Base-by-base conservation (phyloP, 2,329 filamentous ascomycete species). In the Neonectria hederae region DNA sequence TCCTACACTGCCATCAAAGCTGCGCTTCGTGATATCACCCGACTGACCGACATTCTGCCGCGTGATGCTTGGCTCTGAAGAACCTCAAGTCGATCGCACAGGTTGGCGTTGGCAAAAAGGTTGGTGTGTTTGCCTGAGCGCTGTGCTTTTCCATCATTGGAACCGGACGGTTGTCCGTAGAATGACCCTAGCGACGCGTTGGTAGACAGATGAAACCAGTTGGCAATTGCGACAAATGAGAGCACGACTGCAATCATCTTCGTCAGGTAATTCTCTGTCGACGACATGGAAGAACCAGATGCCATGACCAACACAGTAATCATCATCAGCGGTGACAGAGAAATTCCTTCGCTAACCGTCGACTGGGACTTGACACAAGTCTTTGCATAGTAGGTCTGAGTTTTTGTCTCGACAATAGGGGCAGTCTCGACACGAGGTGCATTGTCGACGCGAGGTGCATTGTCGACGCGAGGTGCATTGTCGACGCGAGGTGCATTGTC, bases 1-100 rank as follows among this genome's bases (percentile, higher is more conserved):
- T 53, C n/a, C 43, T 73, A 73, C 13, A 69, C 55, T n/a, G 51
- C 56, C 21, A 73, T 63, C 10, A 73, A 57, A 26, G 48, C 55
- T 28, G 53, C 24, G 6, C 38, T 22, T 46, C 59, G 63, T 19
- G 63, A 65, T 38, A 68, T 24, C 58, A 59, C 59, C 22, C 60
- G 61, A 61, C 48, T 52, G 13, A 60, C 54, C 43, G 66, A 35
- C 28, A 46, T 66, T 43, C 49, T 55, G 58, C 58, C 38, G 19
- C n/a, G 52, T 13, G 42, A 49, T 49, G 24, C 43, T 13, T 60
- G 64, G n/a, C 42, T 59, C 30, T 59, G 42, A 30, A 65, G 11
- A 21, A 45, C n/a, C n/a, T 22, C 28, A 30, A 46, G n/a, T 19
- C 59, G 54, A 21, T 43, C 46, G 35, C 51, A 17, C 8, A 48